Conservation (phyloP, 164 flowering plant species). For the Echeveria elegans region DNA sequence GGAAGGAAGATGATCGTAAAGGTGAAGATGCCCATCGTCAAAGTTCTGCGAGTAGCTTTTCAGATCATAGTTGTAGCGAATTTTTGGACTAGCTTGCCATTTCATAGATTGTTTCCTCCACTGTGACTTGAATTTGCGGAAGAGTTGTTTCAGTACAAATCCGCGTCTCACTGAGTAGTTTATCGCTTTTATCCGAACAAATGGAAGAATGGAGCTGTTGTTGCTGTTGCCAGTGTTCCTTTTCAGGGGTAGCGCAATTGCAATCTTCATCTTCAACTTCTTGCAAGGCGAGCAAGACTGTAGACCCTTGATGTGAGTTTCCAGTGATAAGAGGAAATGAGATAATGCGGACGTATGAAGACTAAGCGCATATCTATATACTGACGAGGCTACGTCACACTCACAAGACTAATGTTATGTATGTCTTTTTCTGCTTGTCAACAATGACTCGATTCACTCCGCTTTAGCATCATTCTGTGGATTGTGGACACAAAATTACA, state of each 20-base stretch:
- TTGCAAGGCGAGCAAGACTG: not conserved
- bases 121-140: slow-evolving; percentile 7
- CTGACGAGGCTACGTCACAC: not conserved
- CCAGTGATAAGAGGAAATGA: not conserved
- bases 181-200: not conserved
- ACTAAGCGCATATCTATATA: not conserved
- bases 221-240: not conserved
- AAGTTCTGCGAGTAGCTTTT: slow-evolving; percentile 10
- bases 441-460: not conserved
- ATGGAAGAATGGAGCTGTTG: slow-evolving; percentile 2
- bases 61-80: slow-evolving; percentile 8
- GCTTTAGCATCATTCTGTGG: slow-evolving; percentile 1
- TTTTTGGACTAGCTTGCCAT: slow-evolving; percentile 1
- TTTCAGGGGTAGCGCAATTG: not conserved
- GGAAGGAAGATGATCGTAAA: not conserved
- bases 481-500: not conserved
- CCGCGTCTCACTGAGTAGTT: not conserved
- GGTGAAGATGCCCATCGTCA: not conserved
- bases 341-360: not conserved
- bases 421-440: not conserved
- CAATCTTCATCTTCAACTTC: not conserved
- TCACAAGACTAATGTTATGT: not conserved
- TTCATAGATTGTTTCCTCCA: not conserved
- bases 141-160: not conserved
- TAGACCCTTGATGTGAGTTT: not conserved